These are phyloP conservation scores for Eucalyptus marginata DNA, from an alignment of 345 rosid genomes.

Conservation along the genomic window DNA sequence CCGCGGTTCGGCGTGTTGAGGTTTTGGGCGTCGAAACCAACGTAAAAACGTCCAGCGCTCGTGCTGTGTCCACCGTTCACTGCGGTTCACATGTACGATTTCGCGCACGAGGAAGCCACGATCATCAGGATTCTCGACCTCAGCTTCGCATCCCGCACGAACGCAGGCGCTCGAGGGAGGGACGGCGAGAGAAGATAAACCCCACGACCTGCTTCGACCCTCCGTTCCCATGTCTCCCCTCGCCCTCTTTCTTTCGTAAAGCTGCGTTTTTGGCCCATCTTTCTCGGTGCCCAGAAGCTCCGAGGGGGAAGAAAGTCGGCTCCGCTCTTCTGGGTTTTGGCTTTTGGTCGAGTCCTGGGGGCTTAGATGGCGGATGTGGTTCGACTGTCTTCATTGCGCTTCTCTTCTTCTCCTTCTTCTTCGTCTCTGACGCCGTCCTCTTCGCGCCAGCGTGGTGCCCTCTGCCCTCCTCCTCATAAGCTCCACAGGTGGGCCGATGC, in stretches of 20 bases:
- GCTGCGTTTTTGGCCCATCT: background rate
- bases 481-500: constrained; percentile 24
- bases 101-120: background rate
- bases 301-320: background rate
- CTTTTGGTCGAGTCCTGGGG: background rate
- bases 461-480: background rate
- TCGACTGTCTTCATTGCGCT: constrained; percentile 20
- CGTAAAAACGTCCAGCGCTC: background rate
- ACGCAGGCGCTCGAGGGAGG: background rate
- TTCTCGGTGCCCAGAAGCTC: background rate
- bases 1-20: background rate
- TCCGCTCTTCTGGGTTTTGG: background rate
- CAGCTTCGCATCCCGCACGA: background rate
- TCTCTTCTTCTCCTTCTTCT: constrained; percentile 17
- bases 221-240: background rate
- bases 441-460: constrained; percentile 14
- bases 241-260: background rate
- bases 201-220: background rate
- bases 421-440: constrained; percentile 19
- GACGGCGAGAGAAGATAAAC: background rate
- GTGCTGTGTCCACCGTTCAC: background rate
- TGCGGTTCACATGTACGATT: background rate
- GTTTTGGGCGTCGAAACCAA: background rate
- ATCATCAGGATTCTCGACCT: background rate
- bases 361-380: constrained; percentile 56